A percentile compares a stretch with the other conserved stretches of the same genome.
Evolutionary conservation across 2,329 filamentous ascomycete species (phyloP).

Genomic region (Ophiosphaerella herpotricha): DNA sequence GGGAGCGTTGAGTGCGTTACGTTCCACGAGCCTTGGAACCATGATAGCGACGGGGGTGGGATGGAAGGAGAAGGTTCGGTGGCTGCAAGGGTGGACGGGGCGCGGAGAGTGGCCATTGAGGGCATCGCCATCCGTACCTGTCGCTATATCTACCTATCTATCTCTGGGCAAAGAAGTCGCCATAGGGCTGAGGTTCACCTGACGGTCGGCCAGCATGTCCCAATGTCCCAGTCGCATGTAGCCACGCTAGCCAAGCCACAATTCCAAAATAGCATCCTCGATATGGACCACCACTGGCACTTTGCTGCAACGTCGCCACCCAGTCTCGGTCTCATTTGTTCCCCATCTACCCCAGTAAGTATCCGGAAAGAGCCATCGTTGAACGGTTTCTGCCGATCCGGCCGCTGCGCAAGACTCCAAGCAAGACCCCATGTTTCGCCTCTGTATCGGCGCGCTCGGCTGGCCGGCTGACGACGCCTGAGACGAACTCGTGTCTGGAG

Average conservation of each 20-base stretch:
- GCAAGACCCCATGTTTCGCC: slow-evolving; percentile 28
- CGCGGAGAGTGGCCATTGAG: slow-evolving; percentile 29
- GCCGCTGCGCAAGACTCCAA: slow-evolving; percentile 3
- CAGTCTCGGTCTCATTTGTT: not conserved
- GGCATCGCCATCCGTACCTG: not conserved
- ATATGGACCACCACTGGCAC: no score
- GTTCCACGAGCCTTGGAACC: slow-evolving; percentile 41
- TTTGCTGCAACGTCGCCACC: not conserved
- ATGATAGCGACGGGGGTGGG: slow-evolving; percentile 44
- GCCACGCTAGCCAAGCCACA: slow-evolving; percentile 12
- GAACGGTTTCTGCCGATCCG: slow-evolving; percentile 6
- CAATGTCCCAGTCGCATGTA: slow-evolving; percentile 6
- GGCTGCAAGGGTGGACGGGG: slow-evolving; percentile 28
- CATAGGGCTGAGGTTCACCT: slow-evolving; percentile 13
- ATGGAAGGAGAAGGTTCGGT: slow-evolving; percentile 19
- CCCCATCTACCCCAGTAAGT: not conserved
- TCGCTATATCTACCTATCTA: no score
- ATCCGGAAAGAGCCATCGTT: not conserved
- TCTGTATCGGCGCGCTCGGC: slow-evolving; percentile 27
- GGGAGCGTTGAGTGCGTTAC: slow-evolving; percentile 47
- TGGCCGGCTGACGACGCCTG: slow-evolving; percentile 40
- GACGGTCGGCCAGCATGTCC: slow-evolving; percentile 4
- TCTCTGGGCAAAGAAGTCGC: not conserved
- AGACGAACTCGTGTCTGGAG: slow-evolving; percentile 25
- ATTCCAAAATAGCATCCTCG: slow-evolving; percentile 20